phyloP scores from a whole-genome alignment of 495 filamentous ascomycete species.

The Xylaria cubensis region DNA sequence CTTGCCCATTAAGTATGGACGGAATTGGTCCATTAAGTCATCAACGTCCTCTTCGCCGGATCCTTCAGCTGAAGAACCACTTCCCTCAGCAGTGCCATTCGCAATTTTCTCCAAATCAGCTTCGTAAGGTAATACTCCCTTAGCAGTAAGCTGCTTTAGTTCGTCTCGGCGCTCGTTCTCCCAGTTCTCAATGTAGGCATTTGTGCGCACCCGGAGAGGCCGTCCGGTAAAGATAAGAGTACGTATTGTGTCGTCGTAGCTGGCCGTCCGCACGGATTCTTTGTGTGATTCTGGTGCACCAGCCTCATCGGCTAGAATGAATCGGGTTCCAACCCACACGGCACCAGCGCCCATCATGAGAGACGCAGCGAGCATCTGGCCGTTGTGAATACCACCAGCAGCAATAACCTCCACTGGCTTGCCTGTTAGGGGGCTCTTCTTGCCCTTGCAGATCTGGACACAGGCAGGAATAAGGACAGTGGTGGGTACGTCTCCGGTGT shows the following conservation, averaged over 20 bases:
- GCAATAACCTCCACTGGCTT: conserved; percentile 87
- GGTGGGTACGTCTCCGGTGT: conserved; percentile 90
- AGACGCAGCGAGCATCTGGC: conserved; percentile 84
- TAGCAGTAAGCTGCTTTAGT: conserved; percentile 87
- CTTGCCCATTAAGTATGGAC: conserved; percentile 96
- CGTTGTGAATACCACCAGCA: conserved; percentile 93
- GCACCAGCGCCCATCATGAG: conserved; percentile 91
- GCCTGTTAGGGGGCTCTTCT: conserved; percentile 87
- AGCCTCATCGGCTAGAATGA: conserved; percentile 92
- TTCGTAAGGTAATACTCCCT: conserved; percentile 93
- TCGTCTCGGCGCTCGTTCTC: conserved; percentile 87
- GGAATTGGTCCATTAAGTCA: conserved; percentile 87
- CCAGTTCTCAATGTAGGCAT: conserved; percentile 94
- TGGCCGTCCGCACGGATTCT: conserved; percentile 90
- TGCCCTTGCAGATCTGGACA: conserved; percentile 77
- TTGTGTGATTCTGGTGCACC: conserved; percentile 94
- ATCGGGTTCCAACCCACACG: conserved; percentile 97
- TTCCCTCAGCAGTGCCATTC: conserved; percentile 57
- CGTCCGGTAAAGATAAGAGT: conserved; percentile 99
- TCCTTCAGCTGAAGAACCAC: conserved; percentile 82
- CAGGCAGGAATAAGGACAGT: conserved; percentile 90
- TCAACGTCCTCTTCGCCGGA: conserved; percentile 58
- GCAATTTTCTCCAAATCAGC: conserved; percentile 86
- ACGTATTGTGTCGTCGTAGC: conserved; percentile 92
- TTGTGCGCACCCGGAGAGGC: conserved; percentile 89